Conservation (phyloP, 495 filamentous ascomycete genomes). For the Daldinia decipiens region DNA sequence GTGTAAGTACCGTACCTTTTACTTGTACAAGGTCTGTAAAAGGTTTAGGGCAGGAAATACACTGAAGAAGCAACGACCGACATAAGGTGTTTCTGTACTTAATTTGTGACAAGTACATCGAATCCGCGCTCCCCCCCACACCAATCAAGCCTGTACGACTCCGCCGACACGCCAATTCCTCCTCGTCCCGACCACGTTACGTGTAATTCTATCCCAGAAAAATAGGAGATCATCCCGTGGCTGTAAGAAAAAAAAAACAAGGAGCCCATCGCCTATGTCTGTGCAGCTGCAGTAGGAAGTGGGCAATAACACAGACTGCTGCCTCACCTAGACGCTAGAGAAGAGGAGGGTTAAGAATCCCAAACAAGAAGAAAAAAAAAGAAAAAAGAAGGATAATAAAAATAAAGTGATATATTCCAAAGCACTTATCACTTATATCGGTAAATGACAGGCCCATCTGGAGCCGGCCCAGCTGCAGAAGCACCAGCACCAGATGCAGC, state of each 20-base stretch:
- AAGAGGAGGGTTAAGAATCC: conserved; percentile 9
- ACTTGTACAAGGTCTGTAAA: background rate
- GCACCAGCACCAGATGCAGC: conserved; percentile 41
- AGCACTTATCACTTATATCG: conserved; percentile 23
- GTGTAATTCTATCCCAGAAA: conserved; percentile 40
- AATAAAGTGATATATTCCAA: conserved; percentile 29
- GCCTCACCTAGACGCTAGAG: conserved; percentile 1
- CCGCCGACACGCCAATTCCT: conserved; percentile 43
- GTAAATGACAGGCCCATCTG: conserved; percentile 45
- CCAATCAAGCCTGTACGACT: conserved; percentile 35
- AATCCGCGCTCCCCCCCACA: conserved; percentile 19
- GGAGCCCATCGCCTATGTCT: conserved; percentile 37
- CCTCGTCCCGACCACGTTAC: conserved; percentile 31
- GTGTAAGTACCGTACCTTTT: conserved; percentile 7
- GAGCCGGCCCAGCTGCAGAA: conserved; percentile 42
- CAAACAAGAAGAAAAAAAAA: conserved; percentile 1
- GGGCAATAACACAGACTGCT: conserved; percentile 43
- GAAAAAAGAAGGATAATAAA: conserved; percentile 7
- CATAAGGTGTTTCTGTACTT: conserved; percentile 10
- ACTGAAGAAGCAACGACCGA: background rate
- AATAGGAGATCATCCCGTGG: conserved; percentile 45
- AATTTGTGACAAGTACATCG: conserved; percentile 11
- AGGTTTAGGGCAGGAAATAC: conserved; percentile 3
- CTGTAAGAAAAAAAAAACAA: conserved; percentile 33
- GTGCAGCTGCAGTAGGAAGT: conserved; percentile 41